Evolutionary conservation across 169 alveolate species (phyloP).

Genomic region (Plasmodium vivax): DNA sequence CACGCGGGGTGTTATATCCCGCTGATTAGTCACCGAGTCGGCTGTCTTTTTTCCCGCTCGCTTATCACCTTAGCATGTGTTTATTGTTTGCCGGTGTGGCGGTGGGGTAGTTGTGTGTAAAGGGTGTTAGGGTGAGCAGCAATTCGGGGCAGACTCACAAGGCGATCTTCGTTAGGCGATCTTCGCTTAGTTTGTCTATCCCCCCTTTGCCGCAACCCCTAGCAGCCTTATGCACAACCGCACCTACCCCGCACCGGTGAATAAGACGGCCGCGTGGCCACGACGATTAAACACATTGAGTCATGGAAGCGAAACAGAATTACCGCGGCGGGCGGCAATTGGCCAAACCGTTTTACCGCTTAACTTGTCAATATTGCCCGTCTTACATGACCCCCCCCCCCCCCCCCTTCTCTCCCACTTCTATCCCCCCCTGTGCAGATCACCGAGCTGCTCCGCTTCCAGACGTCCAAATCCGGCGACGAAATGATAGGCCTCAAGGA

Average conservation of each 20-base stretch:
- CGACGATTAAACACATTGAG: conserved; percentile 70
- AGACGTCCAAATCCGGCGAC: conserved; percentile 98
- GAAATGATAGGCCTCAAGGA: conserved; percentile 97
- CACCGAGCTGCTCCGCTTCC: conserved; percentile 97
- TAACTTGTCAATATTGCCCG: not conserved
- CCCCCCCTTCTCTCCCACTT: not conserved
- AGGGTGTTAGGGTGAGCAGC: not conserved
- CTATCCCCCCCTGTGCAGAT: conserved; percentile 74
- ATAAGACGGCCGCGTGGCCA: conserved; percentile 67
- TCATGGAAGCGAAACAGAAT: conserved; percentile 52
- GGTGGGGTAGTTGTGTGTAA: not conserved
- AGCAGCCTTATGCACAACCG: too few species aligned
- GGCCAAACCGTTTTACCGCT: too few species aligned
- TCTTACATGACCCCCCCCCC: not conserved
- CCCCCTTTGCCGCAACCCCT: not conserved
- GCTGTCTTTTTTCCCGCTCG: not conserved
- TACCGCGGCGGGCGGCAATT: not conserved
- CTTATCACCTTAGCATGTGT: conserved; percentile 75
- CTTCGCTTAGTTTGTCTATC: not conserved
- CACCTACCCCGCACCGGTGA: not conserved
- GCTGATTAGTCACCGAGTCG: conserved; percentile 5
- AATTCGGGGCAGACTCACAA: not conserved
- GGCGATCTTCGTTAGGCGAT: not conserved
- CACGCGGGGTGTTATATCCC: conserved; percentile 29
- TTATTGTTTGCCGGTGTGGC: conserved; percentile 32